A percentile compares a stretch with the other conserved stretches of the same genome.
phyloP scores from a whole-genome alignment of 1,284 basidiomycete species.

The Sphaerobolus stellatus region DNA sequence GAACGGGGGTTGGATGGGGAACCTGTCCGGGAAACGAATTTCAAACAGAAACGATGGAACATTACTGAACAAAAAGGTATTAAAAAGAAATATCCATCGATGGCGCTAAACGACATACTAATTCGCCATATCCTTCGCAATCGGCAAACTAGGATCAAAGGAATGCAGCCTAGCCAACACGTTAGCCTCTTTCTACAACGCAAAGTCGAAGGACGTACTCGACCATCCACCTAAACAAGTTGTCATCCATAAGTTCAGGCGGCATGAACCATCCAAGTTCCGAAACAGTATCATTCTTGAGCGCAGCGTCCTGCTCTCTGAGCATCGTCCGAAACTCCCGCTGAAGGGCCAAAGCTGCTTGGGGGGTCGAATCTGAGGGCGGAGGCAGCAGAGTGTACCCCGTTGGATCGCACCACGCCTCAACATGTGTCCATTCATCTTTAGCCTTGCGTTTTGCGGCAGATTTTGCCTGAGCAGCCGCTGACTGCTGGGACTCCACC shows the following conservation, averaged over 20 bases:
- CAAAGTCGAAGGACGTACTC: conserved; percentile 30
- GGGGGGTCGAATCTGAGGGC: conserved; percentile 48
- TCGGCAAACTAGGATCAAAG: conserved; percentile 53
- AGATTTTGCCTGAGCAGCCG: conserved; percentile 19
- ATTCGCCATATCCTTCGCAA: conserved; percentile 53
- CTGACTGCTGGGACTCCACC: conserved; percentile 1
- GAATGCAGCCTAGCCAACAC: conserved; percentile 55
- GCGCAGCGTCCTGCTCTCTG: conserved; percentile 49
- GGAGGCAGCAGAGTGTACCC: conserved; percentile 51
- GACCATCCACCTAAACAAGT: conserved; percentile 67
- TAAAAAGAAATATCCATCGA: no score
- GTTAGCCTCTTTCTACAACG: not conserved
- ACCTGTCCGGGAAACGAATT: conserved; percentile 57
- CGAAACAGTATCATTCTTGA: conserved; percentile 39
- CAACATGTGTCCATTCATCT: conserved; percentile 55
- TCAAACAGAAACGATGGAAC: conserved; percentile 65
- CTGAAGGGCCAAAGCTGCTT: conserved; percentile 53
- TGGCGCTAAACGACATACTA: conserved; percentile 39
- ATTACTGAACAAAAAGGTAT: conserved; percentile 27
- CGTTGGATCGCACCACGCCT: conserved; percentile 45
- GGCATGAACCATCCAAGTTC: conserved; percentile 66
- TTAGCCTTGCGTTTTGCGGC: conserved; percentile 13
- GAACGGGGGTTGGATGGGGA: conserved; percentile 60
- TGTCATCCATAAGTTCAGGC: conserved; percentile 55
- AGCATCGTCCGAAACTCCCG: conserved; percentile 54